Conservation (phyloP, 768 basidiomycete species). For the Gyrodon lividus region DNA sequence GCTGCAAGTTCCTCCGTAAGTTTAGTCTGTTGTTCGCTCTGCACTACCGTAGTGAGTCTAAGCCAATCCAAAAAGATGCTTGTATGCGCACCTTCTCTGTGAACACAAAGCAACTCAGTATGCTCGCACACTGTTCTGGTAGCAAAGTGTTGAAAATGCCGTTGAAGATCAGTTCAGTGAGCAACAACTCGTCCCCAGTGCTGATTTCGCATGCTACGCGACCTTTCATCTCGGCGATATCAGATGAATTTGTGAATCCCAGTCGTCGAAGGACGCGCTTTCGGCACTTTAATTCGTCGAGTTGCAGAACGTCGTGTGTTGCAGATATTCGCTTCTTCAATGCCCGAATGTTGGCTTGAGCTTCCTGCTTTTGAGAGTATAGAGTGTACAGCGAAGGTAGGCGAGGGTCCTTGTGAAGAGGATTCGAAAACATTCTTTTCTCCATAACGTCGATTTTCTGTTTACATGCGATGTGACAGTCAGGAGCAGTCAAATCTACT, state of each 20-base stretch:
- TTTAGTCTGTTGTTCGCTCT: constrained; percentile 86
- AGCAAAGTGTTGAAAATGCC: constrained; percentile 88
- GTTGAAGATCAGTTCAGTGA: constrained; percentile 97
- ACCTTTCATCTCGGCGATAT: constrained; percentile 98
- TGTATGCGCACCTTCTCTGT: constrained; percentile 75
- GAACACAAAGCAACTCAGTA: constrained; percentile 98
- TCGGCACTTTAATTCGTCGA: constrained; percentile 93
- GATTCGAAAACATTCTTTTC: constrained; percentile 75
- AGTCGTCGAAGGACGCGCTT: constrained; percentile 92
- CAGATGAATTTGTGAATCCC: constrained; percentile 83
- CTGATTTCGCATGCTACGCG: constrained; percentile 98
- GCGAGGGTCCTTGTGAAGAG: constrained; percentile 74
- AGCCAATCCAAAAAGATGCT: neutral
- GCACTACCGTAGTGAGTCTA: constrained; percentile 1
- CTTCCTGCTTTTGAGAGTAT: constrained; percentile 74
- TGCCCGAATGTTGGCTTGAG: constrained; percentile 65
- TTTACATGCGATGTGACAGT: neutral
- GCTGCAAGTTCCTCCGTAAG: constrained; percentile 92
- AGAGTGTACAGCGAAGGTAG: constrained; percentile 79
- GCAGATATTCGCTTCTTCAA: constrained; percentile 85
- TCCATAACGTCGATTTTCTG: constrained; percentile 94
- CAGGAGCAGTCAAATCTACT: neutral
- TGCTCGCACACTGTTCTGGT: constrained; percentile 89
- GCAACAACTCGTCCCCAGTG: constrained; percentile 91
- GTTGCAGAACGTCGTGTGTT: constrained; percentile 89